phyloP scores from a whole-genome alignment of 2,329 filamentous ascomycete genomes.

The Pestalotiopsis sp. region DNA sequence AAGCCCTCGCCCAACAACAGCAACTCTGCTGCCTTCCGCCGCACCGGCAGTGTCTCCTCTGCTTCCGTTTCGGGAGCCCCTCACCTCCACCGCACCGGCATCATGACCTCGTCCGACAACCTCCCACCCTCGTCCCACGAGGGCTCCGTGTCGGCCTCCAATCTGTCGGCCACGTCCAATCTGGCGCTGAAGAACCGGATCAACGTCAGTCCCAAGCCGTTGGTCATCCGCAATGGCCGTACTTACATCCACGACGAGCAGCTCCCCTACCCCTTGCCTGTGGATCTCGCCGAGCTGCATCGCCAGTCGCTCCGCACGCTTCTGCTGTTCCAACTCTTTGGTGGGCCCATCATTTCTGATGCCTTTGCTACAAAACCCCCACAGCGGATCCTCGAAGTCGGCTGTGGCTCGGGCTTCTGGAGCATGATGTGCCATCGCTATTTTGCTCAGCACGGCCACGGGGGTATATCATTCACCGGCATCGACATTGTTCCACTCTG shows the following conservation, averaged over 20 bases:
- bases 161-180: conserved; percentile 24
- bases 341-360: conserved; percentile 76
- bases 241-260: conserved; percentile 78
- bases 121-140: conserved; percentile 45
- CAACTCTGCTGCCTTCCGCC: conserved; percentile 35
- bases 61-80: conserved; percentile 39
- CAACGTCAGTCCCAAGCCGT: conserved; percentile 47
- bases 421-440: conserved; percentile 85
- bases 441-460: conserved; percentile 69
- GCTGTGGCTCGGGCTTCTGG: conserved; percentile 89
- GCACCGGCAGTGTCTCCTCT: conserved; percentile 51
- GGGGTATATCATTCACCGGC: conserved; percentile 77
- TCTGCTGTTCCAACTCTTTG: conserved; percentile 79
- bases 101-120: conserved; percentile 51
- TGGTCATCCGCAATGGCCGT: conserved; percentile 76
- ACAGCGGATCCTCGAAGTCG: conserved; percentile 79
- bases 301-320: conserved; percentile 84
- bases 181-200: conserved; percentile 26
- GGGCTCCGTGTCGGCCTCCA: conserved; percentile 33
- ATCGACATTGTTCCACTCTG: conserved; percentile 79
- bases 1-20: conserved; percentile 30
- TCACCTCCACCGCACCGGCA: conserved; percentile 40
- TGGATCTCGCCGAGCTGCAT: conserved; percentile 85
- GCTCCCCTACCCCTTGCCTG: conserved; percentile 81
- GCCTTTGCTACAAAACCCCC: conserved; percentile 69